A percentile compares a stretch with the other conserved stretches of the same genome.
Evolutionary conservation across 2,329 filamentous ascomycete species (phyloP).

Genomic region (Aspergillus eucalypticola): DNA sequence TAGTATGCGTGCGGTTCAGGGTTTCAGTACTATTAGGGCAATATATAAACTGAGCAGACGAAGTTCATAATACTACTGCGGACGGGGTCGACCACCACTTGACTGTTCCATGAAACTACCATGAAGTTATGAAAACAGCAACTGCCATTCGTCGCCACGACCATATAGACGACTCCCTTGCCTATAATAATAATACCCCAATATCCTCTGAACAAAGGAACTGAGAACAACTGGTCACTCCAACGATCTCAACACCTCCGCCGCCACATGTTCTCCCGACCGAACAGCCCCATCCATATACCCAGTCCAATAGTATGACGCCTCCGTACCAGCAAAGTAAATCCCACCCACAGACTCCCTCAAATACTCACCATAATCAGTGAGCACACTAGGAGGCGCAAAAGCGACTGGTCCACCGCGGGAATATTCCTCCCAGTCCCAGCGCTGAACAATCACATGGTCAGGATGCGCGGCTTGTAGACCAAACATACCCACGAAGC

Average conservation of each 20-base stretch:
- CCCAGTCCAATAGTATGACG: slow-evolving; percentile 24
- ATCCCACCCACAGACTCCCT: slow-evolving; percentile 18
- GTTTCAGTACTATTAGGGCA: too few relatives aligned
- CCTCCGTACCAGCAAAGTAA: slow-evolving; percentile 29
- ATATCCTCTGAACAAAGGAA: too few relatives aligned
- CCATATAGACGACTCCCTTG: too few relatives aligned
- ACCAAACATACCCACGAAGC: slow-evolving; percentile 20
- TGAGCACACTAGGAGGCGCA: slow-evolving; percentile 22
- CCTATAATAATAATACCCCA: too few relatives aligned
- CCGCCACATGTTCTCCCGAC: slow-evolving; percentile 21
- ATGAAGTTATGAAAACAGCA: too few relatives aligned
- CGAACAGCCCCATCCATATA: slow-evolving; percentile 31
- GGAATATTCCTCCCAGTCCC: slow-evolving; percentile 28
- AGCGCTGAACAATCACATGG: slow-evolving; percentile 20
- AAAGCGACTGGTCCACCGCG: slow-evolving; percentile 28
- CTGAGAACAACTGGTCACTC: too few relatives aligned
- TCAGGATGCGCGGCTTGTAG: background rate
- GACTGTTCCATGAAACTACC: too few relatives aligned
- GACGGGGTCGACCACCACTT: too few relatives aligned
- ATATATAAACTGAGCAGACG: too few relatives aligned
- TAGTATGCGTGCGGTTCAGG: too few relatives aligned
- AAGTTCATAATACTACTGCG: too few relatives aligned
- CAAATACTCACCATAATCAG: slow-evolving; percentile 21
- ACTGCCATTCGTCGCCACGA: too few relatives aligned
- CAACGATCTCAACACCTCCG: slow-evolving; percentile 7